Base-by-base conservation (phyloP, 2,329 filamentous ascomycete species). In the Gremmenia infestans region DNA sequence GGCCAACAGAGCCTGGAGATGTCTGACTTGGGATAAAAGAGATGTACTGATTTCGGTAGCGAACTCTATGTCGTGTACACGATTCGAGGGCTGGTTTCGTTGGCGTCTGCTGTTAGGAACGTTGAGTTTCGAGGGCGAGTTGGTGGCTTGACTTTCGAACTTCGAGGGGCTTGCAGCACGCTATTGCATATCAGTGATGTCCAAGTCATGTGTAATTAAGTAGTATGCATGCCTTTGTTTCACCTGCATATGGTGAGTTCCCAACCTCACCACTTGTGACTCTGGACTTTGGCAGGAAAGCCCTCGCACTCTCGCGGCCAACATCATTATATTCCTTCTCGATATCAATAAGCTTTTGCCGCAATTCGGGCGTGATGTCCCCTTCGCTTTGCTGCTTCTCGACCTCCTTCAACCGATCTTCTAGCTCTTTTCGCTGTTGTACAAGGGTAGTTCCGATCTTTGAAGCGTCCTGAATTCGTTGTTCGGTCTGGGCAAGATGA, bases 11-110 rank as follows among this genome's bases (percentile, higher is more conserved):
- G 86, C 81, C 72, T 99, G 94, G 53, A 99, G 75, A 69, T 94
- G 91, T 60, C 94, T 87, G 50, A 99, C 89, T 74, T 97, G 94
- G n/a, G 88, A 86, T 51, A 99, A 86, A 51, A 99, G 79, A 2
- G 91, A 96, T 5, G 91, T 96, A 68, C 91, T 97, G 67, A 99
- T 97, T 70, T 99, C 93, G 50, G 94, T 92, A n/a, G 93, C 94
- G 68, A 99, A 96, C 66, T 97, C 91, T 68, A 99, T 96, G 68
- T 99, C 94, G 70, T 97, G 91, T 12, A 96, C 87, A 51, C 92
- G 86, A 69, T 86, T 94, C 9, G 88, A 83, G 2, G 90, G 89
- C 69, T 97, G 93, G 65, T 97, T 97, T 54, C 94, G 83, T 69
- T 94, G 82, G 71, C 92, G 94, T 63, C 28, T 32, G 9, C 93